These are phyloP conservation scores for Fragilariopsis cylindrus DNA, from an alignment of 108 stramenopile genomes.

Conservation along the genomic window DNA sequence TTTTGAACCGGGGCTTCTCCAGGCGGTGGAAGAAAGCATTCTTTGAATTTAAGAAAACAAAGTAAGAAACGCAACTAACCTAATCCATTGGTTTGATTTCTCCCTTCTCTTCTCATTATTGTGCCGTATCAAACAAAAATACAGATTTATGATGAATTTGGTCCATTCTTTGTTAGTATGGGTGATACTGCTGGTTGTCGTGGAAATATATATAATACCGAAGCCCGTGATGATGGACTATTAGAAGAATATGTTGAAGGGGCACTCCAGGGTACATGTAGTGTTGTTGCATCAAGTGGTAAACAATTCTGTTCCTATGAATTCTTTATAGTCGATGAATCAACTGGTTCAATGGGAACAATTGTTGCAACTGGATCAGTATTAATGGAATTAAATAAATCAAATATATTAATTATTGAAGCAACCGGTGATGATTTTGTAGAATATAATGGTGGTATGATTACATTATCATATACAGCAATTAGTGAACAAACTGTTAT, in stretches of 20 bases:
- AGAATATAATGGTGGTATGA: conserved; percentile 6
- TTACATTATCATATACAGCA: conserved; percentile 5
- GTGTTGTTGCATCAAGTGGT: not conserved
- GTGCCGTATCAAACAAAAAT: no score
- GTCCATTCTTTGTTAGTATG: not conserved
- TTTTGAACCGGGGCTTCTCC: no score
- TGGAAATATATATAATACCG: conserved; percentile 2
- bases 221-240: not conserved
- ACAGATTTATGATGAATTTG: conserved; percentile 18
- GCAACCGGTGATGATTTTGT: conserved; percentile 18
- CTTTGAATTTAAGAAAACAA: not conserved
- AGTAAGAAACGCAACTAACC: not conserved
- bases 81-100: not conserved
- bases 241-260: conserved; percentile 18
- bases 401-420: conserved; percentile 14
- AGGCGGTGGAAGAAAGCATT: no score
- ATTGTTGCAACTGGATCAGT: conserved; percentile 12
- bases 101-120: not conserved
- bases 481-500: not conserved
- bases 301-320: conserved; percentile 13
- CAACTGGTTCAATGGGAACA: not conserved
- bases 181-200: conserved; percentile 13
- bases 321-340: not conserved
- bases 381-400: not conserved
- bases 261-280: conserved; percentile 11